Percentiles rank a stretch among this genome's conserved stretches.
These are phyloP conservation scores for Allium cepa DNA, from an alignment of 106 monocot species.

Conservation along the genomic window DNA sequence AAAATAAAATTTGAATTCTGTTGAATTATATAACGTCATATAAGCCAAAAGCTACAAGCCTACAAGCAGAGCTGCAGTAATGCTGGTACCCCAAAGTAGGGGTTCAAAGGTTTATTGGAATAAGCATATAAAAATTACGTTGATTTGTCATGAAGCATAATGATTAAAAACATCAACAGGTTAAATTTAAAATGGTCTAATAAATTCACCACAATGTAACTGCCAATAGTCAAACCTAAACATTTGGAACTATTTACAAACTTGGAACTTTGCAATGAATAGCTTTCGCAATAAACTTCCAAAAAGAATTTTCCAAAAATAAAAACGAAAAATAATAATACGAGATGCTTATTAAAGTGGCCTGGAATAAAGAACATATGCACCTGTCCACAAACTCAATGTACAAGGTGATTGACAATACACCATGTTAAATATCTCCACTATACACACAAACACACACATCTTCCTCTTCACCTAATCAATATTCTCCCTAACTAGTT, in stretches of 20 bases:
- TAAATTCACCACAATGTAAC: too few relatives aligned
- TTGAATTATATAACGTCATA: too few relatives aligned
- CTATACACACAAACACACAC: neutral
- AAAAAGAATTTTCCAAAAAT: neutral
- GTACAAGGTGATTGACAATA: neutral
- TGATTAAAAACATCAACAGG: too few relatives aligned
- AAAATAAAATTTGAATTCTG: too few relatives aligned
- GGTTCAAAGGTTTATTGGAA: too few relatives aligned
- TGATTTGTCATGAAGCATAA: too few relatives aligned
- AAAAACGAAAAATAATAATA: neutral
- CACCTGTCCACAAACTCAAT: neutral
- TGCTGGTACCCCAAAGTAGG: too few relatives aligned
- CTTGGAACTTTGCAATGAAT: neutral
- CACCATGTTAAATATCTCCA: neutral
- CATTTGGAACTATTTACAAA: neutral
- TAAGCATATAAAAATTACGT: too few relatives aligned
- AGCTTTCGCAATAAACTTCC: neutral
- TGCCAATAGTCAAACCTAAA: neutral
- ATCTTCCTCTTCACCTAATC: neutral
- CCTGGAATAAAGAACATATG: neutral
- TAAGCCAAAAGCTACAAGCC: too few relatives aligned
- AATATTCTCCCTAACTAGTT: neutral
- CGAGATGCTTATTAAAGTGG: neutral
- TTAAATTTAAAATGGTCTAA: too few relatives aligned
- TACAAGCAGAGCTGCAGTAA: too few relatives aligned